Evolutionary conservation across 768 basidiomycete genomes (phyloP).

Genomic region (Tephrocybe sp.): DNA sequence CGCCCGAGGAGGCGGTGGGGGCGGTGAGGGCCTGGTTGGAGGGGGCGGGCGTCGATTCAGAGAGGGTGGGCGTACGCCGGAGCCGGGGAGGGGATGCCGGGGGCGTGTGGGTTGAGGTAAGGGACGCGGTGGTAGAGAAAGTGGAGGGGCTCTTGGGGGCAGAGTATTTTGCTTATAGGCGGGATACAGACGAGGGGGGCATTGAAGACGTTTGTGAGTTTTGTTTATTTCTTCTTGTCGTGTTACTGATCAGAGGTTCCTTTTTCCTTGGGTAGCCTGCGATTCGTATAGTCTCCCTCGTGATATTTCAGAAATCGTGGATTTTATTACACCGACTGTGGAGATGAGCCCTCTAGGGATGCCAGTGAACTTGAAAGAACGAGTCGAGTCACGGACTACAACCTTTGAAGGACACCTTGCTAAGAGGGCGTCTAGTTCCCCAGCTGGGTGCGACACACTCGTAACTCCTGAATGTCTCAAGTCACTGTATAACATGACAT

Average conservation of each 20-base stretch:
- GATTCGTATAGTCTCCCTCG: slow-evolving; percentile 32
- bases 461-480: slow-evolving; percentile 31
- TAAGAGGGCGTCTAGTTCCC: slow-evolving; percentile 13
- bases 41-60: slow-evolving; percentile 21
- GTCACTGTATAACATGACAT: slow-evolving; percentile 34
- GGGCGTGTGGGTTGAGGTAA: slow-evolving; percentile 32
- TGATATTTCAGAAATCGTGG: slow-evolving; percentile 28
- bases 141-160: slow-evolving; percentile 31
- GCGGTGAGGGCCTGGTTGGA: slow-evolving; percentile 32
- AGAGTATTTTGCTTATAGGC: slow-evolving; percentile 32
- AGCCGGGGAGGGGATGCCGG: no score
- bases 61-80: slow-evolving; percentile 24
- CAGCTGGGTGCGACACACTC: slow-evolving; percentile 21
- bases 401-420: neutral
- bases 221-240: neutral
- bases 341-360: slow-evolving; percentile 25
- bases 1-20: slow-evolving; percentile 22
- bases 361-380: neutral
- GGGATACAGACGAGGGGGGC: slow-evolving; percentile 25
- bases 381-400: neutral
- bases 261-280: no score
- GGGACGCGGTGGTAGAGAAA: slow-evolving; percentile 27
- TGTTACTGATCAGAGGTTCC: neutral
- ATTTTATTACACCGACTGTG: slow-evolving; percentile 35
- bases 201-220: neutral